Base-by-base conservation (phyloP, 1,139 yeast species). In the Saccharomyces hybrid region DNA sequence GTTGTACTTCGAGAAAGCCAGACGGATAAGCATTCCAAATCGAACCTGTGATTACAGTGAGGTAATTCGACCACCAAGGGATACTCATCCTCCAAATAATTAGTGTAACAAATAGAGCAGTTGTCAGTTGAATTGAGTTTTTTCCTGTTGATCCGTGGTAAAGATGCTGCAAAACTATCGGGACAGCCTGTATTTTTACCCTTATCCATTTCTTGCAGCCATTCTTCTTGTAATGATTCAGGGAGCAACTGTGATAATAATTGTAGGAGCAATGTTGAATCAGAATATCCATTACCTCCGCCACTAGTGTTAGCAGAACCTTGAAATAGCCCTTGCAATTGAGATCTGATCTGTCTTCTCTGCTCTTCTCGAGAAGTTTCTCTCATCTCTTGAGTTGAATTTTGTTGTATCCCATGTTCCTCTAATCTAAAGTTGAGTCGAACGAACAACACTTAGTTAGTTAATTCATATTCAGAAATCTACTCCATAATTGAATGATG, bases 21-120 rank as follows among this genome's bases (percentile, higher is more conserved):
- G 0, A 96, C 95, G 0, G 86, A 86, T 46, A 91, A 83, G 68
- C 98, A 91, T 62, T 91, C 97, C 61, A 90, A 74, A 67, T 91
- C 98, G 70, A 88, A 91, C 44, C 78, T 77, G 70, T 91, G 98
- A 49, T 79, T 78, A 67, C 97, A 93, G 16, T 64, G 70, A 0
- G 97, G 96, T 38, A 91, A 75, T 61, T 79, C 74, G 16, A 89
- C 97, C 11, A 91, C 82, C 54, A 91, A 74, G 1, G 97, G 97
- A 63, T 86, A 84, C 52, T 81, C 75, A 67, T 89, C 96, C 46
- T 84, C 88, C 5, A 78, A 73, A 63, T 82, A 91, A 54, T 77
- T 78, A 57, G 80, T 81, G 42, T 95, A 86, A 64, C 98, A 91
- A 49, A 91, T 90, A 1, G 97, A 86, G 68, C 98, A 91, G 1